phyloP scores from a whole-genome alignment of 2,329 filamentous ascomycete genomes.

The Didymosphaeria variabile region DNA sequence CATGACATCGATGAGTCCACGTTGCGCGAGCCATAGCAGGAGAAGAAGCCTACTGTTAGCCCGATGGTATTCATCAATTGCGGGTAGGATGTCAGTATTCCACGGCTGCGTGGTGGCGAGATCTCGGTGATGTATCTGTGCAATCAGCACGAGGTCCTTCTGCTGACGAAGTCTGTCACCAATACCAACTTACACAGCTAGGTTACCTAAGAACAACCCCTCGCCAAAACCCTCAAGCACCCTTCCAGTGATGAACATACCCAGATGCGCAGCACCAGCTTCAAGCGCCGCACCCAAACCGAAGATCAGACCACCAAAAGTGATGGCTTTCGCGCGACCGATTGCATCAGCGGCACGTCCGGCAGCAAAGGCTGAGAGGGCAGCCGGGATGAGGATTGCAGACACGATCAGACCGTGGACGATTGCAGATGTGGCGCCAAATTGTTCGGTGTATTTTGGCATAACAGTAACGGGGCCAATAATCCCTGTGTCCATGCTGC shows the following conservation, averaged over 20 bases:
- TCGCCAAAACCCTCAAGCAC: conserved; percentile 66
- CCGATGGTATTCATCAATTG: conserved; percentile 63
- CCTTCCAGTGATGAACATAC: conserved; percentile 65
- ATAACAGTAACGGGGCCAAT: conserved; percentile 70
- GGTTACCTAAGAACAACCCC: conserved; percentile 63
- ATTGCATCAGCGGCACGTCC: conserved; percentile 65
- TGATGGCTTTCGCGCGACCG: conserved; percentile 61
- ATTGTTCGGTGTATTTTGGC: conserved; percentile 59
- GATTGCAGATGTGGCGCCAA: conserved; percentile 62
- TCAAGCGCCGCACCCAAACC: conserved; percentile 64
- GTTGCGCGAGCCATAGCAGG: conserved; percentile 64
- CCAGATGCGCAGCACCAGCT: conserved; percentile 56
- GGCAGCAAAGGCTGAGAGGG: conserved; percentile 64
- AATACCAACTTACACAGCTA: conserved; percentile 55
- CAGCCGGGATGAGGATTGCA: conserved; percentile 65
- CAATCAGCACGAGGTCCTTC: not conserved
- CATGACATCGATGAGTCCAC: conserved; percentile 60
- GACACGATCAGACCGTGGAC: conserved; percentile 68
- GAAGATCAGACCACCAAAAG: conserved; percentile 63
- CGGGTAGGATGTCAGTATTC: conserved; percentile 61
- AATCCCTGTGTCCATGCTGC: conserved; percentile 60
- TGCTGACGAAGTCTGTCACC: no score
- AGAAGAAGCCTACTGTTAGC: conserved; percentile 66
- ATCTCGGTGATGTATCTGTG: conserved; percentile 68
- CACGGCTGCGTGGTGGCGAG: conserved; percentile 61